phyloP scores from a whole-genome alignment of 176 grass and related monocot genomes.

The Eragrostis nindensis region DNA sequence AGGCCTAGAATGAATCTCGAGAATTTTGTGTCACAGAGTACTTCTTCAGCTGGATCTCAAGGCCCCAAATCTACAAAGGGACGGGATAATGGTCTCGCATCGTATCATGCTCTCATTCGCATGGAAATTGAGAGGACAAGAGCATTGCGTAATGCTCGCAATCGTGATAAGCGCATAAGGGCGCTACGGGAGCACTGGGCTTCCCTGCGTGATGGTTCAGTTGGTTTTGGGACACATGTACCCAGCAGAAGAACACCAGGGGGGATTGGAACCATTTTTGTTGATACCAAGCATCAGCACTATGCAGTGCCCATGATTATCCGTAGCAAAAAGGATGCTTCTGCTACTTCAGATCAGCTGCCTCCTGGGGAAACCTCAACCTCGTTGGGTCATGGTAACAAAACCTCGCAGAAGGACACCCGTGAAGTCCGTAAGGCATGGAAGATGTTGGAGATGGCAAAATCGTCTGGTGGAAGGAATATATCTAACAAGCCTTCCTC shows the following conservation, averaged over 20 bases:
- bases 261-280: neutral
- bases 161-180: slow-evolving; percentile 53
- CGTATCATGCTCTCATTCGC: neutral
- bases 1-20: slow-evolving; percentile 11
- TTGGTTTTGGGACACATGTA: slow-evolving; percentile 48
- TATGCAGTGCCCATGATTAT: neutral
- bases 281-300: neutral
- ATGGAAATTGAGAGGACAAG: slow-evolving; percentile 44
- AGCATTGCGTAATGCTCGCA: slow-evolving; percentile 54
- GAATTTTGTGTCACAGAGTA: slow-evolving; percentile 4
- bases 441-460: slow-evolving; percentile 80
- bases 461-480: slow-evolving; percentile 43
- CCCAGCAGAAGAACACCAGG: slow-evolving; percentile 29
- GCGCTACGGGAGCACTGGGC: slow-evolving; percentile 63
- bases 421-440: slow-evolving; percentile 62
- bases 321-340: neutral
- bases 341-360: slow-evolving; percentile 26
- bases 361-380: neutral
- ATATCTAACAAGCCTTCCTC: slow-evolving; percentile 37
- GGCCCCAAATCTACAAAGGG: slow-evolving; percentile 10
- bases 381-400: slow-evolving; percentile 25
- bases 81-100: neutral
- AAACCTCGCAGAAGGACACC: slow-evolving; percentile 15
- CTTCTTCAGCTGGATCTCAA: slow-evolving; percentile 21
- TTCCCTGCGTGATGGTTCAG: slow-evolving; percentile 55